phyloP scores from a whole-genome alignment of 2,329 filamentous ascomycete genomes.

The Fusarium veterinarium region DNA sequence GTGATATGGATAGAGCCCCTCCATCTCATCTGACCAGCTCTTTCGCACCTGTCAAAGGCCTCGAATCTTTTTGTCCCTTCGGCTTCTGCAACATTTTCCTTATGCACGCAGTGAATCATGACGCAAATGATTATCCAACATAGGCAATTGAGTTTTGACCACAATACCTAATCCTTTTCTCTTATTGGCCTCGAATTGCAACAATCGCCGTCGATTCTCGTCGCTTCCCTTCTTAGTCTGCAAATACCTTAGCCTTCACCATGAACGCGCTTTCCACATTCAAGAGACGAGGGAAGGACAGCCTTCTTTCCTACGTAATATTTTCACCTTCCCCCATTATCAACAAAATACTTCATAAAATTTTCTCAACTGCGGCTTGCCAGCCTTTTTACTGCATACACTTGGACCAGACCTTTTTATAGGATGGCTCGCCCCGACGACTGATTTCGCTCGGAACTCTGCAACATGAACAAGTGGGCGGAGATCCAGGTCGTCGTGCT shows the following conservation, averaged over 20 bases:
- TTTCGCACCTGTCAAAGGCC: not conserved
- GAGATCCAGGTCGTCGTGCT: fast-evolving
- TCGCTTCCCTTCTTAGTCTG: too few species aligned
- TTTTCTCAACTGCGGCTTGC: not conserved
- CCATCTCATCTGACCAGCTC: not conserved
- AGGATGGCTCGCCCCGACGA: too few species aligned
- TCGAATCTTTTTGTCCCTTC: not conserved
- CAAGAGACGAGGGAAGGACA: not conserved
- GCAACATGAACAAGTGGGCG: fast-evolving
- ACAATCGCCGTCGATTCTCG: not conserved
- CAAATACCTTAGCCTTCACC: too few species aligned
- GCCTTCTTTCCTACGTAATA: not conserved
- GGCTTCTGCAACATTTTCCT: not conserved
- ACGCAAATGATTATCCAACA: too few species aligned
- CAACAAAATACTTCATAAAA: not conserved
- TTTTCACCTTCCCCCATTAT: fast-evolving
- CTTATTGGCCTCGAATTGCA: not conserved
- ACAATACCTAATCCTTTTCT: too few species aligned
- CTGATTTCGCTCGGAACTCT: too few species aligned
- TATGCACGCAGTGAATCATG: not conserved
- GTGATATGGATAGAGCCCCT: not conserved
- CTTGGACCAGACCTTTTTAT: too few species aligned
- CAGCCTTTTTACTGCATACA: not conserved
- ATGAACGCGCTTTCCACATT: not conserved
- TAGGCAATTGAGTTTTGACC: too few species aligned